Evolutionary conservation across 257 asterid genomes (phyloP).

Genomic region (Lycium ferocissimum): DNA sequence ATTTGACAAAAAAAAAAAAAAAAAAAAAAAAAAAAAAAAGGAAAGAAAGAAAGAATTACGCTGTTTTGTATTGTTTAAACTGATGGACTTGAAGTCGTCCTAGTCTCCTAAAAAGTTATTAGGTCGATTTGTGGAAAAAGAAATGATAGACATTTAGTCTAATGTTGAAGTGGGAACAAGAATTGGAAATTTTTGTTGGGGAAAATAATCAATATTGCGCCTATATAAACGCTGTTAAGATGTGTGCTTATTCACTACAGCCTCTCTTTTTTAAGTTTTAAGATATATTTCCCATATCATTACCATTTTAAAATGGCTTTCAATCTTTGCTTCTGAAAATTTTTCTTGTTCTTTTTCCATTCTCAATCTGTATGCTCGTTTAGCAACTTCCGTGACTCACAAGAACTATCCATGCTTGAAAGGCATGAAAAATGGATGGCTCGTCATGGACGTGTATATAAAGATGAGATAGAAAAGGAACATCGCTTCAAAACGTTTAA

Average conservation of each 20-base stretch:
- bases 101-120: not conserved
- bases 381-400: conserved; percentile 28
- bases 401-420: conserved; percentile 35
- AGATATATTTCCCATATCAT: not conserved
- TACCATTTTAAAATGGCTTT: not conserved
- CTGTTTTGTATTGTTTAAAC: too few species aligned
- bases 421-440: conserved; percentile 48
- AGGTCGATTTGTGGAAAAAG: not conserved
- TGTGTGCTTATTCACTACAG: not conserved
- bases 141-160: not conserved
- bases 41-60: too few species aligned
- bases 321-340: conserved; percentile 20
- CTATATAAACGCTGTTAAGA: not conserved
- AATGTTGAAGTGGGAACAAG: not conserved
- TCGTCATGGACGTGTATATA: conserved; percentile 40
- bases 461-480: conserved; percentile 42
- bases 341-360: conserved; percentile 21
- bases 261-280: not conserved
- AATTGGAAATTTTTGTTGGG: not conserved
- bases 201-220: not conserved
- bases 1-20: not conserved
- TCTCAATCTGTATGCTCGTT: conserved; percentile 28
- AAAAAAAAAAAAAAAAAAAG: too few species aligned
- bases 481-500: conserved; percentile 36
- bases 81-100: not conserved